Percentiles rank a stretch among this genome's conserved stretches.
Conservation (phyloP, 192 early-diverging fungal species). For the Lunasporangiospora selenospora region DNA sequence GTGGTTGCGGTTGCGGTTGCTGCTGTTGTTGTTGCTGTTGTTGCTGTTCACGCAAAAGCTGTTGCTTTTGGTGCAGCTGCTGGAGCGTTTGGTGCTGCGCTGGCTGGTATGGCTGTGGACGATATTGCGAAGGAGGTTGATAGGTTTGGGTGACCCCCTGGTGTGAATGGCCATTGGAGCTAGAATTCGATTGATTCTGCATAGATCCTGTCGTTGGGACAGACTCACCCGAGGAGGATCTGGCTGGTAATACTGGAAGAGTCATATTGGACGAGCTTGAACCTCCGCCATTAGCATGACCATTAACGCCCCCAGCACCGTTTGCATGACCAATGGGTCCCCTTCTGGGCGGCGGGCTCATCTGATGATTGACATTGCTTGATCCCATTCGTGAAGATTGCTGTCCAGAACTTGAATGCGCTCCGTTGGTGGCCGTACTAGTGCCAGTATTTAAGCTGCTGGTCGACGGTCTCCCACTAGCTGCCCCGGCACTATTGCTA, state of each 20-base stretch:
- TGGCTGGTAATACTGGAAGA: too few species aligned
- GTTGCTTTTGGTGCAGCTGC: constrained; percentile 27
- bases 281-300: background rate
- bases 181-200: constrained; percentile 4
- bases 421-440: background rate
- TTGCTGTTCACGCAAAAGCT: constrained; percentile 13
- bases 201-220: background rate
- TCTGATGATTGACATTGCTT: background rate
- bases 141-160: constrained; percentile 7
- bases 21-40: constrained; percentile 16
- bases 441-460: background rate
- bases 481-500: too few species aligned
- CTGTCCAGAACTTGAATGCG: background rate
- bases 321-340: background rate
- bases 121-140: constrained; percentile 19
- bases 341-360: constrained; percentile 21
- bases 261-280: too few species aligned
- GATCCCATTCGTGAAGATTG: background rate
- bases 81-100: constrained; percentile 33
- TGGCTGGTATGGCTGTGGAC: constrained; percentile 20
- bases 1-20: constrained; percentile 3
- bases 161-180: background rate
- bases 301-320: background rate
- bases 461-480: constrained; percentile 6
- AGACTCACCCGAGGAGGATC: constrained; percentile 31